Percentiles rank a stretch among this genome's conserved stretches.
Conservation (phyloP, 495 filamentous ascomycete genomes). For the Penicillium canescens region DNA sequence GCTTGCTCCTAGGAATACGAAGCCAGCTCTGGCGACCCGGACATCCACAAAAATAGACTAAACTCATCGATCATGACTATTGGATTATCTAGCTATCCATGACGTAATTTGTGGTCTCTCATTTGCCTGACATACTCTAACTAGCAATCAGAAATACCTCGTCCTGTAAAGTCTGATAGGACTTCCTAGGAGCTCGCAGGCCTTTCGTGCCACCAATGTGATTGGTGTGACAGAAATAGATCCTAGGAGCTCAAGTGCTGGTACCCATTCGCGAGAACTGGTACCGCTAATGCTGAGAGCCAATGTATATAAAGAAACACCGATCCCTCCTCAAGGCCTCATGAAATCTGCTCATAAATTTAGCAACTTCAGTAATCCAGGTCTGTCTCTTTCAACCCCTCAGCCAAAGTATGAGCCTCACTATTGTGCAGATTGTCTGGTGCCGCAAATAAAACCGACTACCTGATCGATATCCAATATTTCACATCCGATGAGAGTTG, state of each 20-base stretch:
- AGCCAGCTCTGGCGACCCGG: constrained; percentile 4
- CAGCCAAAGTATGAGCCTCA: constrained; percentile 2
- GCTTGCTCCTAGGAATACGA: constrained; percentile 12
- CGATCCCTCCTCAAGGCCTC: constrained; percentile 6
- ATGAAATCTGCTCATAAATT: constrained; percentile 6
- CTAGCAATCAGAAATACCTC: constrained; percentile 2
- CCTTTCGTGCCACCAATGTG: neutral
- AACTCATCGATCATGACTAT: constrained; percentile 3
- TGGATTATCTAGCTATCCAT: constrained; percentile 1
- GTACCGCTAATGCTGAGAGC: neutral
- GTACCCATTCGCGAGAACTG: neutral
- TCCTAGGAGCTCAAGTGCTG: constrained; percentile 5
- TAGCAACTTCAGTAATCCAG: neutral
- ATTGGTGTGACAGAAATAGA: constrained; percentile 2
- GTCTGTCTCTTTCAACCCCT: constrained; percentile 5
- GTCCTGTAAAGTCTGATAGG: constrained; percentile 4
- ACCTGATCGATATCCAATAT: constrained; percentile 2
- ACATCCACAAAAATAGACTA: constrained; percentile 6
- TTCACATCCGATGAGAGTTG: neutral
- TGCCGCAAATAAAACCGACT: constrained; percentile 3
- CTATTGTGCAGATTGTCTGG: constrained; percentile 6
- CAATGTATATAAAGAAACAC: constrained; percentile 7
- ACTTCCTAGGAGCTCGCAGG: constrained; percentile 5
- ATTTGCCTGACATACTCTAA: constrained; percentile 7
- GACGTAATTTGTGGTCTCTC: constrained; percentile 2